A percentile compares a stretch with the other conserved stretches of the same genome.
Conservation (phyloP, 2,329 filamentous ascomycete species). For the Dendrostoma leiphaemia region DNA sequence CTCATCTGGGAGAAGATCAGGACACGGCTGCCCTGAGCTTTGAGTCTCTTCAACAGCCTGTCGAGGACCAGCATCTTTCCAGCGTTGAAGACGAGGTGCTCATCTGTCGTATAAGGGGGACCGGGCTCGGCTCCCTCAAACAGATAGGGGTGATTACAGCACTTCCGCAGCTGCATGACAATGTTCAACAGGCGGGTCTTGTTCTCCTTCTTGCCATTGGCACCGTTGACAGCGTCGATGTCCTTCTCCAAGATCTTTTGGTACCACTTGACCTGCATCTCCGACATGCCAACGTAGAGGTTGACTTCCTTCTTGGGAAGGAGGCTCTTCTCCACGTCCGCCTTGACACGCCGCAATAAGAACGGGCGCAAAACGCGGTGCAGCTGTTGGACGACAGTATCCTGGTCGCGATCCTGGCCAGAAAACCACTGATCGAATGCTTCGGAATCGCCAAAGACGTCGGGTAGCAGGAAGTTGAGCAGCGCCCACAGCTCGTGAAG, state of each 20-base stretch:
- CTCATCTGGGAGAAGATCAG: constrained; percentile 99
- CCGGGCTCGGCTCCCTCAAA: constrained; percentile 97
- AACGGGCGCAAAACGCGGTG: constrained; percentile 93
- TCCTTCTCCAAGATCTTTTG: constrained; percentile 99
- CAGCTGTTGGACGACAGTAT: constrained; percentile 92
- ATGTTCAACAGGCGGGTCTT: constrained; percentile 97
- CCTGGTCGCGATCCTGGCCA: constrained; percentile 83
- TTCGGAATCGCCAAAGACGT: constrained; percentile 94
- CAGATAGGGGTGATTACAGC: constrained; percentile 97
- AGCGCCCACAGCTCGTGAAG: constrained; percentile 96
- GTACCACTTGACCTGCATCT: constrained; percentile 99
- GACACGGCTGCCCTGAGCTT: constrained; percentile 87
- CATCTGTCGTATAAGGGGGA: constrained; percentile 95
- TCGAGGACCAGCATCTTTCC: constrained; percentile 98
- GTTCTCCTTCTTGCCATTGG: constrained; percentile 92
- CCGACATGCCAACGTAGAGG: constrained; percentile 95
- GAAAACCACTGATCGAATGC: constrained; percentile 99
- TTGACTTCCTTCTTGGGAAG: constrained; percentile 98
- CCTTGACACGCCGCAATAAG: constrained; percentile 92
- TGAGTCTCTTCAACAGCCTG: constrained; percentile 80
- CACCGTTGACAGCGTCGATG: constrained; percentile 97
- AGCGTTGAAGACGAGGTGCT: constrained; percentile 89
- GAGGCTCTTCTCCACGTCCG: constrained; percentile 95
- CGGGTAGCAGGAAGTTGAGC: constrained; percentile 94
- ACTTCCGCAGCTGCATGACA: constrained; percentile 98